Percentiles rank a stretch among this genome's conserved stretches.
phyloP scores from a whole-genome alignment of 1,284 basidiomycete species.

The Gymnopus androsaceus region DNA sequence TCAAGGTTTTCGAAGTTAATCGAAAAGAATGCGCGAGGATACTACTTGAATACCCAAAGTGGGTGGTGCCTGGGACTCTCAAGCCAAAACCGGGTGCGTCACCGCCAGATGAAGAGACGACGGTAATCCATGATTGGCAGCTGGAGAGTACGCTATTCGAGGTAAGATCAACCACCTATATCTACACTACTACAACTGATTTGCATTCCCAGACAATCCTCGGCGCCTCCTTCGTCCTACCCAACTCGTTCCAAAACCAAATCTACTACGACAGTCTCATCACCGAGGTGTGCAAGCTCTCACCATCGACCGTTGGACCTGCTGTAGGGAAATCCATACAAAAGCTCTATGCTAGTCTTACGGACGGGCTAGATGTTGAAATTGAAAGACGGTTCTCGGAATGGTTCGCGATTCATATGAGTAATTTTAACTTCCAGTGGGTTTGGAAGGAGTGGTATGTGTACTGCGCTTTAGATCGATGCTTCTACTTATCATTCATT shows the following conservation, averaged over 20 bases:
- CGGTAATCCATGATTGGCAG: slow-evolving; percentile 69
- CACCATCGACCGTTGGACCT: slow-evolving; percentile 90
- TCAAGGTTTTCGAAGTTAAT: slow-evolving; percentile 95
- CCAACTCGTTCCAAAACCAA: slow-evolving; percentile 74
- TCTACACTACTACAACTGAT: not conserved
- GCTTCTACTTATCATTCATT: no score
- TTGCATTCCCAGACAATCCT: slow-evolving; percentile 64
- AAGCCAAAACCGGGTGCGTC: slow-evolving; percentile 66
- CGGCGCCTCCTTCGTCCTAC: slow-evolving; percentile 75
- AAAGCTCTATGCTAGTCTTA: slow-evolving; percentile 76
- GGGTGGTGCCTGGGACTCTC: slow-evolving; percentile 85
- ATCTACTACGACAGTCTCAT: slow-evolving; percentile 90
- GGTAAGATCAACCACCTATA: slow-evolving; percentile 38
- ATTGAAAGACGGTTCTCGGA: slow-evolving; percentile 81
- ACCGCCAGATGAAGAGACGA: slow-evolving; percentile 43
- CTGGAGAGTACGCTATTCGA: slow-evolving; percentile 81
- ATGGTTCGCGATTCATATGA: slow-evolving; percentile 97
- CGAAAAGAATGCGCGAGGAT: slow-evolving; percentile 93
- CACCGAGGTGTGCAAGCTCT: slow-evolving; percentile 91
- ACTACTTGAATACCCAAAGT: slow-evolving; percentile 86
- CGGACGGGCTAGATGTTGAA: slow-evolving; percentile 85
- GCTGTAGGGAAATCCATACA: slow-evolving; percentile 95
- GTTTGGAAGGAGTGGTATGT: slow-evolving; percentile 99
- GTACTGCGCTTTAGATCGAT: no score
- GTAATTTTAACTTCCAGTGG: slow-evolving; percentile 98